Base-by-base conservation (phyloP, 2,329 filamentous ascomycete species). In the Scytalidium lignicola region DNA sequence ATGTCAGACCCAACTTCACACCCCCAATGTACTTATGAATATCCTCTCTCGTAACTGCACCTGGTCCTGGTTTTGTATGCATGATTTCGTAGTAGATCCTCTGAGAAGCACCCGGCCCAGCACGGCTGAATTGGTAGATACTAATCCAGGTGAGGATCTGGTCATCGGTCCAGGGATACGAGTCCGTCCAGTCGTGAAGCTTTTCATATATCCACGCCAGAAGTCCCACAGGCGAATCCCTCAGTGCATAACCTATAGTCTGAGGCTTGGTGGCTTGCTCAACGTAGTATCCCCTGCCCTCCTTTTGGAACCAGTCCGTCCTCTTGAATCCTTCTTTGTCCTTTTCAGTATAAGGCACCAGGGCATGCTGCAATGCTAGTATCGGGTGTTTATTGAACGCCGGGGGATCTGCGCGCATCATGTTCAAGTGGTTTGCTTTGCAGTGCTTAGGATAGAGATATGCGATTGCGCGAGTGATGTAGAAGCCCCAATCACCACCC, bases 131-230 rank as follows among this genome's bases (percentile, higher is more conserved):
- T 62, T 77, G 81, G 63, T 91, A 91, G 37, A 91, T 76, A 44
- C 74, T 80, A 1, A 90, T 67, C 88, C 86, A 92, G 0, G 82
- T 88, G 21, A 88, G 67, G 8, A 91, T 75, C 67, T 91, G 86
- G 48, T 90, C 85, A 52, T 89, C 83, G 0, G 80, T 85, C 86
- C 86, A 91, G 0, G 77, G 70, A 60, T 90, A 90, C 1, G 58
- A 59, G 58, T 91, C 86, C 0, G 82, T 83, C 88, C 87, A 92
- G 57, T 87, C 83, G 56, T 85, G 80, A 32, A 92, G 68, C 63
- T 92, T 92, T 67, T 92, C 88, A 56, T 87, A 87, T 28, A 92
- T 82, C 88, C 88, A 93, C 0, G 85, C 80, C 1, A 92, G 71
- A 2, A 90, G 68, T 0, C 78, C 85, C 0, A 88, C 78, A 0